phyloP scores from a whole-genome alignment of 805 yeast genomes.

The Ogataea methylovora region DNA sequence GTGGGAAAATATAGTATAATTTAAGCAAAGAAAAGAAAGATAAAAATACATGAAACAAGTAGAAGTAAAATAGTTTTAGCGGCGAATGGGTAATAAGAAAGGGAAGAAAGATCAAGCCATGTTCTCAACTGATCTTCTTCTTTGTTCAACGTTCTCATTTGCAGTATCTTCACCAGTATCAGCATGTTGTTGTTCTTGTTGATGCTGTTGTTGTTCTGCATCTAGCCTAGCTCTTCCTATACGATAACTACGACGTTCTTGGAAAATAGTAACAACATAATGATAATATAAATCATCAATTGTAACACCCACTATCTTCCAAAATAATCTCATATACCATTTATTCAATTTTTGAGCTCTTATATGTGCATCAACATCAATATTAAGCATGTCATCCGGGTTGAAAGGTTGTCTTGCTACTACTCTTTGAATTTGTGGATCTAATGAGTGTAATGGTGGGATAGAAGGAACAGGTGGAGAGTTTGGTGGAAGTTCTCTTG shows the following conservation, averaged over 20 bases:
- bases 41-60: too few relatives aligned
- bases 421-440: slow-evolving; percentile 15
- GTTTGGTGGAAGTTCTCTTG: neutral
- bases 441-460: slow-evolving; percentile 15
- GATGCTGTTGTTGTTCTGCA: neutral
- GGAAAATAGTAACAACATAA: slow-evolving; percentile 35
- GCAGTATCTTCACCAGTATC: neutral
- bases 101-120: slow-evolving; percentile 7
- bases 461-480: slow-evolving; percentile 15
- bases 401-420: slow-evolving; percentile 30
- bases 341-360: slow-evolving; percentile 21
- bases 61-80: too few relatives aligned
- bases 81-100: too few relatives aligned
- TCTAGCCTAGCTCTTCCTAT: slow-evolving; percentile 9
- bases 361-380: slow-evolving; percentile 38
- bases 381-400: slow-evolving; percentile 31
- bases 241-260: slow-evolving; percentile 16
- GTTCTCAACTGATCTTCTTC: slow-evolving; percentile 5
- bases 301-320: slow-evolving; percentile 51
- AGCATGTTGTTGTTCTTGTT: neutral
- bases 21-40: too few relatives aligned
- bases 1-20: too few relatives aligned
- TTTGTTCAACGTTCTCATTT: slow-evolving; percentile 1
- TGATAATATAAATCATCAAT: slow-evolving; percentile 41
- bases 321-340: slow-evolving; percentile 30